Evolutionary conservation across 495 filamentous ascomycete species (phyloP), one percentile per base, ranked within the genome.

Genomic region (Penicillium alfredii): DNA sequence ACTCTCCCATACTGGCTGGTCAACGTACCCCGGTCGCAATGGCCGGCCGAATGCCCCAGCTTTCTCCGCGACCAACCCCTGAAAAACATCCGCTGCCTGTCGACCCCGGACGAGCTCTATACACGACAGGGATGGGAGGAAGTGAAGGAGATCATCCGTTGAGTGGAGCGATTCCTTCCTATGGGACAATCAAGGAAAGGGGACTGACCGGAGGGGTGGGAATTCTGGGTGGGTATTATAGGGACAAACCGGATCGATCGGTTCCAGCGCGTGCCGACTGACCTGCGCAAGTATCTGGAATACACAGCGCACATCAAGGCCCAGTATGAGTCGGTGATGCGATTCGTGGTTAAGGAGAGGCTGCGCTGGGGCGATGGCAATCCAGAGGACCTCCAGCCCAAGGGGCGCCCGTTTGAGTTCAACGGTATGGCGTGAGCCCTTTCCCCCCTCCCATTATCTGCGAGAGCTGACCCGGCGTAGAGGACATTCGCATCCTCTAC

Each of bases 1-100:
- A 37, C 38, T 16, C 51, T 81, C 11, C 82, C 84, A 1, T 94
- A 81, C 66, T 94, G 85, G 86, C 76, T 84, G 26, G 69, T 86
- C 45, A 93, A 94, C 56, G 60, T 92, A 10, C 81, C 83, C 3
- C 63, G 56, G 11, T 47, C 63, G 14, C 56, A 78, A 45, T 73
- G 83, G 61, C 74, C 78, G 4, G 47, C 55, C 9, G 65, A 74
- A 18, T 93, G 87, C 49, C 88, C 88, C 0, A 67, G 69, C 17
- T 90, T 76, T 56, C 73, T 94, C 25, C 52, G 47, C 13, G 63
- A 73, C 44, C 53, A 78, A 28, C 64, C 60, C 15, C 54, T 58
- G 1, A 71, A 69, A 36, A 61, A 61, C 19, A 61, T 63, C 7
- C 44, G 37, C n/a, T 81, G 84, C 36, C 68, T 94, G 31, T 61